These are phyloP conservation scores for Wickerhamomyces strasburgensis DNA, from an alignment of 805 yeast genomes.

Conservation along the genomic window DNA sequence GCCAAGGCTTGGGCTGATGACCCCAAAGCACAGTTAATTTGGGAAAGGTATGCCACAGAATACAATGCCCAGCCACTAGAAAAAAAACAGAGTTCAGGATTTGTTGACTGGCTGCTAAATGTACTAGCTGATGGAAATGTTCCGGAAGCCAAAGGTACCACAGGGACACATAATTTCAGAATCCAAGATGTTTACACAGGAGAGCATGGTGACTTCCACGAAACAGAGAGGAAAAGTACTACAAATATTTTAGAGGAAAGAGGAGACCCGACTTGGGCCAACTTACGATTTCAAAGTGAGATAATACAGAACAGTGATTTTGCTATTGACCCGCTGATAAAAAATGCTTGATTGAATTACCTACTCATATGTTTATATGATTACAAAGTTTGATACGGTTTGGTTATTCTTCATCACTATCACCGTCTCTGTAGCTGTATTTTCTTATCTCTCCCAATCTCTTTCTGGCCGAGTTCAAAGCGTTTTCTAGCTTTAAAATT, in stretches of 20 bases:
- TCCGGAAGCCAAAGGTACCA: neutral
- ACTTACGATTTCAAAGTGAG: too few species aligned
- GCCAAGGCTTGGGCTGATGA: slow-evolving; percentile 27
- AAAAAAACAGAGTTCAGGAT: neutral
- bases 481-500: slow-evolving; percentile 75
- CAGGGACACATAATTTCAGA: slow-evolving; percentile 1
- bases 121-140: too few species aligned
- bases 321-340: too few species aligned
- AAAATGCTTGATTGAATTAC: too few species aligned
- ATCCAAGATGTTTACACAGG: neutral
- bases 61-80: slow-evolving; percentile 16
- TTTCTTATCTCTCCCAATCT: slow-evolving; percentile 81
- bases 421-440: slow-evolving; percentile 63
- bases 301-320: too few species aligned
- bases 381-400: too few species aligned
- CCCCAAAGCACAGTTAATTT: slow-evolving; percentile 19
- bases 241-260: too few species aligned
- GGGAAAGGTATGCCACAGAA: slow-evolving; percentile 29
- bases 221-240: too few species aligned
- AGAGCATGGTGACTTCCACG: too few species aligned
- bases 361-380: too few species aligned
- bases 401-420: slow-evolving; percentile 44
- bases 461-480: slow-evolving; percentile 67
- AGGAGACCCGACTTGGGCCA: neutral
- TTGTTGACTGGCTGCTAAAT: slow-evolving; percentile 9